These are phyloP conservation scores for Globisporangium ultimum DNA, from an alignment of 352 stramenopile species.

Conservation along the genomic window DNA sequence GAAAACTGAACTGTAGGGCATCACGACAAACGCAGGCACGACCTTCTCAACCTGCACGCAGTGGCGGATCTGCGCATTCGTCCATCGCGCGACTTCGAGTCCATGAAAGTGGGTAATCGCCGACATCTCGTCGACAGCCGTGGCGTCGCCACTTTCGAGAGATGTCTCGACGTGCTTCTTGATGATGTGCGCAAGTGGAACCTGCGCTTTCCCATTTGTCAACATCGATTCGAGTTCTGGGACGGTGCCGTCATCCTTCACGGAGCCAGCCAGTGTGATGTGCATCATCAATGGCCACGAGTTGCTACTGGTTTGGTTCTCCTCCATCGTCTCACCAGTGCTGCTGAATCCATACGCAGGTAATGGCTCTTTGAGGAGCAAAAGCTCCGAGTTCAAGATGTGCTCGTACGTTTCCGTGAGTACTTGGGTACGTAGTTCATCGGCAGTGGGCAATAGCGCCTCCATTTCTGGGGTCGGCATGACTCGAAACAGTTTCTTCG, in stretches of 20 bases:
- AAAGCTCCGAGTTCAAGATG: conserved; percentile 30
- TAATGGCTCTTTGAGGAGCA: conserved; percentile 35
- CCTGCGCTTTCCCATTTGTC: conserved; percentile 30
- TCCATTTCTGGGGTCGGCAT: conserved; percentile 14
- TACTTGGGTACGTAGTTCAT: conserved; percentile 35
- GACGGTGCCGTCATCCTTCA: background rate
- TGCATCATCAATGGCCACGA: conserved; percentile 39
- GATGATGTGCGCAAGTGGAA: conserved; percentile 30
- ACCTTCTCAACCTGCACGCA: conserved; percentile 28
- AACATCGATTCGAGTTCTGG: conserved; percentile 33
- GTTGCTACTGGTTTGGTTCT: background rate
- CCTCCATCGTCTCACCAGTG: background rate
- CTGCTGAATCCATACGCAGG: conserved; percentile 12
- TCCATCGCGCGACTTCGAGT: conserved; percentile 49
- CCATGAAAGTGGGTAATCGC: conserved; percentile 35
- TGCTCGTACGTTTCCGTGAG: conserved; percentile 36
- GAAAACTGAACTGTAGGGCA: conserved; percentile 33
- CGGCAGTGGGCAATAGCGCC: conserved; percentile 24
- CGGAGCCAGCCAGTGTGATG: conserved; percentile 16
- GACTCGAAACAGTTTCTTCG: conserved; percentile 46
- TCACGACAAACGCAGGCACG: conserved; percentile 33
- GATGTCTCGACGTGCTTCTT: conserved; percentile 15
- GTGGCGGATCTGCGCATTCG: conserved; percentile 35
- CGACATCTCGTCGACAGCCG: conserved; percentile 6
- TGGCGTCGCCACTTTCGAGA: conserved; percentile 11